Evolutionary conservation across 768 basidiomycete genomes (phyloP).

Genomic region (Hypholoma sublateritium): DNA sequence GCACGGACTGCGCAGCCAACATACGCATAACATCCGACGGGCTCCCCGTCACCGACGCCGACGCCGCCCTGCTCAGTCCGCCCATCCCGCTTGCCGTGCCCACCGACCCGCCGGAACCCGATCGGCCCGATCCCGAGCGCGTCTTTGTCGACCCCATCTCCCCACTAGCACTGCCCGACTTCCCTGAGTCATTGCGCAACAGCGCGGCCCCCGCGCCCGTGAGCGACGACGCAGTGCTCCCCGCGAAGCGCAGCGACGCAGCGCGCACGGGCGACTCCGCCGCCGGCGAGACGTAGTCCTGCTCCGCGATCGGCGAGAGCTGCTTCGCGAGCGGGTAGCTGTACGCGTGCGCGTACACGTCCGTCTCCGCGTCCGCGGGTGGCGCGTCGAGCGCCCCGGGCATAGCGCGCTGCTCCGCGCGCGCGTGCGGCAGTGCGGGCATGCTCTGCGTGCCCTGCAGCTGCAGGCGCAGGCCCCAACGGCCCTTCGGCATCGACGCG

Average conservation of each 20-base stretch:
- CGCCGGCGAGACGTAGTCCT: conserved; percentile 56
- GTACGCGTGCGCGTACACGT: conserved; percentile 36
- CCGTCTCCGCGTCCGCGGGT: conserved; percentile 17
- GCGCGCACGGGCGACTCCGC: conserved; percentile 15
- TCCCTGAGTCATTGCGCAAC: conserved; percentile 8
- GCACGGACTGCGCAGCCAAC: conserved; percentile 17
- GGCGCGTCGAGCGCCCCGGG: too few relatives aligned
- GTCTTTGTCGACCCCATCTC: conserved; percentile 19
- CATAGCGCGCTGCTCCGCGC: not conserved
- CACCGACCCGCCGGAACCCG: conserved; percentile 16
- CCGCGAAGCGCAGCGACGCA: conserved; percentile 16
- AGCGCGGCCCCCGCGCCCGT: conserved; percentile 3
- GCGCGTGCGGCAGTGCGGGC: not conserved
- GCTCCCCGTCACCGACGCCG: conserved; percentile 26
- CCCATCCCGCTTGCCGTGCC: conserved; percentile 12
- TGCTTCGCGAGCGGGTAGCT: conserved; percentile 45
- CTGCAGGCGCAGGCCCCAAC: conserved; percentile 22
- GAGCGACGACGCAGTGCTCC: not conserved
- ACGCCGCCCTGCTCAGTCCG: conserved; percentile 20
- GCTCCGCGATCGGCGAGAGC: conserved; percentile 67
- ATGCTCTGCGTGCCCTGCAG: conserved; percentile 15
- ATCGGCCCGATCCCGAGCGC: conserved; percentile 5
- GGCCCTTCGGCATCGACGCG: conserved; percentile 18
- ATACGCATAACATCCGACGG: conserved; percentile 45
- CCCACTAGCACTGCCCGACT: not conserved